Evolutionary conservation across 371 early-diverging fungal species (phyloP), one percentile per base, ranked within the genome.

Genomic region (Mucor racemosus): DNA sequence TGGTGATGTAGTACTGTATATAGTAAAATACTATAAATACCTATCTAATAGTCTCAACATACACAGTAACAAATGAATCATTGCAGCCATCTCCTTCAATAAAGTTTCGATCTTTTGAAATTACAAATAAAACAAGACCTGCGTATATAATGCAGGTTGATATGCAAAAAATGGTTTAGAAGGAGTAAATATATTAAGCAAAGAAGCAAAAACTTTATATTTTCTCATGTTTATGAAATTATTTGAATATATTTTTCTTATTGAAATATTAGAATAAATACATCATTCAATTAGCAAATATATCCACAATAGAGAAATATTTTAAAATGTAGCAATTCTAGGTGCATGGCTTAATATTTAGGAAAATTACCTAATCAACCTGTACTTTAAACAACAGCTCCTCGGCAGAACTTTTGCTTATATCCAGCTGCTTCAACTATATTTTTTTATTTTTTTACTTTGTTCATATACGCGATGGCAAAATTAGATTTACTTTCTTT

Each of bases 1-100:
- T 65, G 9, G 21, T 78, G 14, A 78, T 78, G 76, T 78, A 53
- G 53, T 60, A n/a, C 46, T 11, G 10, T 50, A 9, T 38, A 38
- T 7, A 6, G 36, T 36, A 36, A 9, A 6, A 9, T 36, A 36
- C 9, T 36, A 9, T 36, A 36, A 9, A 4, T 4, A 6, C 36
- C n/a, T n/a, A 9, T 36, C 9, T 36, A 36, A 7, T 17, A 9
- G 10, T 4, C 26, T 21, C 50, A 19, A 2, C 21, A 8, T 26
- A 5, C 9, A 41, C 9, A 41, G 42, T 5, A 15, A 15, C 42
- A 50, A 21, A 26, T 26, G 42, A 41, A 26, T 50, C 10, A 26
- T 50, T 26, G 50, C 26, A 50, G 50, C 50, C 50, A 50, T 8
- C 50, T 26, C 26, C 9, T 11, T 50, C 11, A 50, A 50, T 50